Evolutionary conservation across 352 stramenopile species (phyloP).

Genomic region (Phytophthora niederhauseri): DNA sequence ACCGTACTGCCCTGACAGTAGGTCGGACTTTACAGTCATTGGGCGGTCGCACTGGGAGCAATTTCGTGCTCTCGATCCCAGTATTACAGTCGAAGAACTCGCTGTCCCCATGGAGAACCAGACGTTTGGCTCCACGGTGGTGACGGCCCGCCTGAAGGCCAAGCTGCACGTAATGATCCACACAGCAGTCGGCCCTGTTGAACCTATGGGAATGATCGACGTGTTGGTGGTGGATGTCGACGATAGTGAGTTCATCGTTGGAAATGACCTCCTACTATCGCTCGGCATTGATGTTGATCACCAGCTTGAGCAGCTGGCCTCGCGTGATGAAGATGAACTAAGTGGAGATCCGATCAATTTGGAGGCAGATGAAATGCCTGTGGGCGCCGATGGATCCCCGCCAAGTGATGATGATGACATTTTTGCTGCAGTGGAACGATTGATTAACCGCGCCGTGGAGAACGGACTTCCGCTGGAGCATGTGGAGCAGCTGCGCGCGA

Average conservation of each 20-base stretch:
- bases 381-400: too few species aligned
- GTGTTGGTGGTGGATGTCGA: conserved; percentile 3
- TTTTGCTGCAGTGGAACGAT: conserved; percentile 1
- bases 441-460: conserved; percentile 9
- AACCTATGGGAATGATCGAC: conserved; percentile 4
- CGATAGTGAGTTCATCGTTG: conserved; percentile 24
- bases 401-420: conserved; percentile 6
- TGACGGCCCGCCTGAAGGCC: neutral
- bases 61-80: neutral
- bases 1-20: neutral
- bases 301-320: conserved; percentile 10
- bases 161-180: conserved; percentile 15
- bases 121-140: neutral
- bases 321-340: neutral
- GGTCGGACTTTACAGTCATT: conserved; percentile 7
- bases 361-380: conserved; percentile 2
- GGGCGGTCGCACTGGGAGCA: neutral
- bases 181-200: conserved; percentile 5
- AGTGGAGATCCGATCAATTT: conserved; percentile 3
- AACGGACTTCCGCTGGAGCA: conserved; percentile 16
- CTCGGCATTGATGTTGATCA: conserved; percentile 23
- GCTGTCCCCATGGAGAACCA: conserved; percentile 1
- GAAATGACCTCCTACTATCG: conserved; percentile 9
- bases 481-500: neutral
- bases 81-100: neutral